These are phyloP conservation scores for Dioscorea dumetorum DNA, from an alignment of 106 monocot species.

Conservation along the genomic window DNA sequence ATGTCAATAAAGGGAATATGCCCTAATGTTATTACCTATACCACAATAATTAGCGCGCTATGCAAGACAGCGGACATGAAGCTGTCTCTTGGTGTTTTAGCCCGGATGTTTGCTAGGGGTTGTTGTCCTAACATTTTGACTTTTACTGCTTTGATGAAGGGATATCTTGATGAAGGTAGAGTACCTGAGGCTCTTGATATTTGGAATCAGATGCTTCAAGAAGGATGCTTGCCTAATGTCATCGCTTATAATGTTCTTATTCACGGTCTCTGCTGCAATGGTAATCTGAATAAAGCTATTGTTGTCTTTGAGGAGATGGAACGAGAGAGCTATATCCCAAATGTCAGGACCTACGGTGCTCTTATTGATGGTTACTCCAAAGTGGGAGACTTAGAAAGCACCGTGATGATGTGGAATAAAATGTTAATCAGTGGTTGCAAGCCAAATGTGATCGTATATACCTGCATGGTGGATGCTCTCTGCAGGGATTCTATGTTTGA, in stretches of 20 bases:
- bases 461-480: conserved; percentile 65
- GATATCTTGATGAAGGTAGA: conserved; percentile 42
- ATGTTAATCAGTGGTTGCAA: conserved; percentile 68
- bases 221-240: conserved; percentile 43
- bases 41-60: conserved; percentile 56
- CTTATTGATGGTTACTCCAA: conserved; percentile 80
- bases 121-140: conserved; percentile 56
- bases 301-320: conserved; percentile 45
- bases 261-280: conserved; percentile 62
- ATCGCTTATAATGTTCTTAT: conserved; percentile 79
- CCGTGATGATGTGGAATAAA: conserved; percentile 51
- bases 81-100: conserved; percentile 48
- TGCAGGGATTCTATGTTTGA: conserved; percentile 66
- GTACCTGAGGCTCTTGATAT: conserved; percentile 45
- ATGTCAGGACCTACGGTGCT: conserved; percentile 52
- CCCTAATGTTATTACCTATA: conserved; percentile 76
- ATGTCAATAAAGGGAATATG: conserved; percentile 42
- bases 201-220: conserved; percentile 51
- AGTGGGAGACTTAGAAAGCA: conserved; percentile 47
- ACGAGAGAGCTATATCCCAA: conserved; percentile 37
- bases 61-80: conserved; percentile 42
- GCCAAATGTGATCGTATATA: conserved; percentile 72
- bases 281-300: conserved; percentile 36
- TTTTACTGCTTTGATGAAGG: conserved; percentile 55
- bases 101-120: conserved; percentile 55